These are phyloP conservation scores for Dichomitus squalens DNA, from an alignment of 1,284 basidiomycete species.

Conservation along the genomic window DNA sequence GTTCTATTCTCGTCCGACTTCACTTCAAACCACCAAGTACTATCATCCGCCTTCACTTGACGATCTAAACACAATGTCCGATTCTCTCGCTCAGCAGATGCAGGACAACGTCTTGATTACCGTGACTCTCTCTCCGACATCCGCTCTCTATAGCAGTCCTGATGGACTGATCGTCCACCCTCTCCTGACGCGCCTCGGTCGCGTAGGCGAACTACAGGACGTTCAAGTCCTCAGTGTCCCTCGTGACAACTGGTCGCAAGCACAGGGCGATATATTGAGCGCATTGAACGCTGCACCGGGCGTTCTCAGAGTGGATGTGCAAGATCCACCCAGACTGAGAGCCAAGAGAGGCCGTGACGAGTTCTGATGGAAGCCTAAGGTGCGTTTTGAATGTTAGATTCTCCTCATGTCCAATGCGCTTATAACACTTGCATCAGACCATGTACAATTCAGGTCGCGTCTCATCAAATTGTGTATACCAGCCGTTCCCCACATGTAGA, in stretches of 20 bases:
- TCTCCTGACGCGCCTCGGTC: constrained; percentile 28
- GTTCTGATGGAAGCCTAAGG: constrained; percentile 16
- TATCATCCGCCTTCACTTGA: no score
- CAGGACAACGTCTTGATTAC: constrained; percentile 31
- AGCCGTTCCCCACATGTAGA: no score
- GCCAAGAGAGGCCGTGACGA: constrained; percentile 28
- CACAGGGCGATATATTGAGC: constrained; percentile 25
- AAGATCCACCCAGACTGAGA: constrained; percentile 26
- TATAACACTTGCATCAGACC: no score
- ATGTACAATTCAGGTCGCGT: no score
- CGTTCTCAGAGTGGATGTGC: constrained; percentile 32
- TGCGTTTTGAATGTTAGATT: no score
- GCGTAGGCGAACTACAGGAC: constrained; percentile 32
- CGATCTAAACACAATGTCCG: constrained; percentile 22
- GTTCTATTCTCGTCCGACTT: no score
- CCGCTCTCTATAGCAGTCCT: constrained; percentile 24
- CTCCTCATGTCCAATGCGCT: no score
- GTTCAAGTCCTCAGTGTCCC: constrained; percentile 35
- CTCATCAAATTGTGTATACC: no score
- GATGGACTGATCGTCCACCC: constrained; percentile 28
- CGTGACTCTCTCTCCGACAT: constrained; percentile 31
- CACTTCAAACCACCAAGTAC: no score
- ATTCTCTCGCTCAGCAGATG: constrained; percentile 25
- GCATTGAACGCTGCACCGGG: constrained; percentile 28
- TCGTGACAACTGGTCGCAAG: constrained; percentile 25